phyloP scores from a whole-genome alignment of 2,329 filamentous ascomycete species.

The Calonectria pseudoreteaudii region DNA sequence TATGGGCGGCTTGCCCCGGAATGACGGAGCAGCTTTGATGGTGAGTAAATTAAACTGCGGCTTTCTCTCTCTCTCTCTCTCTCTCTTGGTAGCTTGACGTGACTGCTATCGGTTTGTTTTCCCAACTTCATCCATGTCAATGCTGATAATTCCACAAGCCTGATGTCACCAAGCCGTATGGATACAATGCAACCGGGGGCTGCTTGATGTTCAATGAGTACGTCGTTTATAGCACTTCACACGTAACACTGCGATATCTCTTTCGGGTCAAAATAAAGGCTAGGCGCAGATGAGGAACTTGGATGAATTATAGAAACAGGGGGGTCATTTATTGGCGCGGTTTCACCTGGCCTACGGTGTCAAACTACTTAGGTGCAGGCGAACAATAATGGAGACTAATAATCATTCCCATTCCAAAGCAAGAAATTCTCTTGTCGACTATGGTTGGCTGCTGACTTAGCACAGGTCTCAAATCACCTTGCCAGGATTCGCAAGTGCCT shows the following conservation, averaged over 20 bases:
- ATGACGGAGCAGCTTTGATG: not conserved
- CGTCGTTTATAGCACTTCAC: not conserved
- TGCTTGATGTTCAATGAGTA: not conserved
- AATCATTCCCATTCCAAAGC: not conserved
- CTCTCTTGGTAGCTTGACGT: not conserved
- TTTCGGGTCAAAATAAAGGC: not conserved
- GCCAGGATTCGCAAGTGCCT: not conserved
- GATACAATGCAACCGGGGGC: not conserved
- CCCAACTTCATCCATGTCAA: not conserved
- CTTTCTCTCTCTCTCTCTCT: too few relatives aligned
- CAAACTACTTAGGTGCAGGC: not conserved
- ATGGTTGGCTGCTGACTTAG: not conserved
- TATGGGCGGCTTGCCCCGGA: not conserved
- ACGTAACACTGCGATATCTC: not conserved
- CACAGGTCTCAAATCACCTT: not conserved
- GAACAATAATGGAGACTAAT: not conserved
- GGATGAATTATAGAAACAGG: not conserved
- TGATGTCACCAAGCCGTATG: not conserved
- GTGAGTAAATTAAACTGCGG: not conserved
- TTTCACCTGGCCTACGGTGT: not conserved
- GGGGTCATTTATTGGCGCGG: not conserved
- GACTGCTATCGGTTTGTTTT: not conserved
- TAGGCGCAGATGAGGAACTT: not conserved
- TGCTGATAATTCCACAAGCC: not conserved
- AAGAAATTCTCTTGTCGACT: not conserved